Evolutionary conservation across 805 yeast species (phyloP), one percentile per base, ranked within the genome.

Genomic region (Suhomyces emberorum): DNA sequence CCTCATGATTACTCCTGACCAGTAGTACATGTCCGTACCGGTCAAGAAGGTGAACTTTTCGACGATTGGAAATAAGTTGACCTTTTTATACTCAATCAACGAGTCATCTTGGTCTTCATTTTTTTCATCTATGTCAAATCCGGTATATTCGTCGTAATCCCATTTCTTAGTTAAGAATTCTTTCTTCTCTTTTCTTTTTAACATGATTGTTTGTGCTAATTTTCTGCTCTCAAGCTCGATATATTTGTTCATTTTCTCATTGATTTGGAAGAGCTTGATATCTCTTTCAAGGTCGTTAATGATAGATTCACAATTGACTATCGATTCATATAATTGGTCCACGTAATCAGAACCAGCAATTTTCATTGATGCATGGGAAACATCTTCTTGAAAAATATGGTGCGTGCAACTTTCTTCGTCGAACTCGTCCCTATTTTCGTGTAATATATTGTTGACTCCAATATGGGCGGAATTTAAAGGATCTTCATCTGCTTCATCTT

Each of bases 1-100:
- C 37, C 98, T 72, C 89, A 93, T 93, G 26, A 89, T 88, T n/a
- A 91, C 95, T 3, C 96, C 93, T 2, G 97, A 87, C 98, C 98
- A 91, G 60, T 89, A 88, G 48, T 84, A 82, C 70, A 88, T 79
- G 48, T 89, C 96, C 28, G 81, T 76, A 3, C 87, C 78, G 47
- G 83, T 77, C 31, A 70, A 63, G 35, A 74, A 69, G 0, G 98
- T 91, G 56, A 87, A 91, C 57, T 85, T 81, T 59, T 91, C 98
- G 25, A 91, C 97, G 47, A 91, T 63, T 7, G 95, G 96, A 63
- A 93, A 91, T 18, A 91, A 63, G 55, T 91, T 88, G 19, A 81
- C 62, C 36, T 63, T 60, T 37, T 70, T 69, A 43, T 68, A 72
- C 16, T 77, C 76, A 18, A 67, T 60, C 30, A 67, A 55, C 1